Conservation (phyloP, 2,329 filamentous ascomycete genomes). For the Dothideomycetes sp. region DNA sequence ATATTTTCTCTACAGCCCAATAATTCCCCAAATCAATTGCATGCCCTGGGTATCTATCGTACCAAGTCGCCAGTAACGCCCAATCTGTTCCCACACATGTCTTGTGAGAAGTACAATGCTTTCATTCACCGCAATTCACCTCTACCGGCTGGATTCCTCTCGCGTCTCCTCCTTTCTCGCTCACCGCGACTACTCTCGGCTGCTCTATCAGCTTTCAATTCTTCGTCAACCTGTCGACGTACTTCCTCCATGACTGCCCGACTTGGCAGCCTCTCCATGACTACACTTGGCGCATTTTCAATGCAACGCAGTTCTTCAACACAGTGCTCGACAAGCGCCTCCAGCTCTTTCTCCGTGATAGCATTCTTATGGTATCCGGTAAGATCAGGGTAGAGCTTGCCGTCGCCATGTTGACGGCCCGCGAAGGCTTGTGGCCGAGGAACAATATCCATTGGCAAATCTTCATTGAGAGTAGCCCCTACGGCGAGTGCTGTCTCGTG, state of each 20-base stretch:
- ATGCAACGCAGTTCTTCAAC: constrained; percentile 81
- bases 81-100: no score
- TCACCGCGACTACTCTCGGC: constrained; percentile 48
- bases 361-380: constrained; percentile 57
- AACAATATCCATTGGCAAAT: constrained; percentile 62
- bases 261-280: constrained; percentile 65
- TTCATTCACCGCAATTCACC: constrained; percentile 24
- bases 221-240: constrained; percentile 57
- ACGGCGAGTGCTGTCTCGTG: constrained; percentile 92
- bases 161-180: constrained; percentile 26
- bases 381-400: constrained; percentile 76
- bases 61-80: no score
- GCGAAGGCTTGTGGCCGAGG: constrained; percentile 79
- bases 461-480: constrained; percentile 57
- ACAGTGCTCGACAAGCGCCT: constrained; percentile 67
- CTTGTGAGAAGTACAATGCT: no score
- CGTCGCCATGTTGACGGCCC: constrained; percentile 58
- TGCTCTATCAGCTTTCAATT: constrained; percentile 55
- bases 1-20: no score
- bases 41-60: no score
- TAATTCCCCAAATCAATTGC: no score
- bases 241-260: constrained; percentile 53
- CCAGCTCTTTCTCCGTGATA: constrained; percentile 68
- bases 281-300: constrained; percentile 73
- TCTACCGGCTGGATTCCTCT: constrained; percentile 34